Evolutionary conservation across 129 eudicot species (phyloP), one percentile per base, ranked within the genome.

Genomic region (Artemisia annua): DNA sequence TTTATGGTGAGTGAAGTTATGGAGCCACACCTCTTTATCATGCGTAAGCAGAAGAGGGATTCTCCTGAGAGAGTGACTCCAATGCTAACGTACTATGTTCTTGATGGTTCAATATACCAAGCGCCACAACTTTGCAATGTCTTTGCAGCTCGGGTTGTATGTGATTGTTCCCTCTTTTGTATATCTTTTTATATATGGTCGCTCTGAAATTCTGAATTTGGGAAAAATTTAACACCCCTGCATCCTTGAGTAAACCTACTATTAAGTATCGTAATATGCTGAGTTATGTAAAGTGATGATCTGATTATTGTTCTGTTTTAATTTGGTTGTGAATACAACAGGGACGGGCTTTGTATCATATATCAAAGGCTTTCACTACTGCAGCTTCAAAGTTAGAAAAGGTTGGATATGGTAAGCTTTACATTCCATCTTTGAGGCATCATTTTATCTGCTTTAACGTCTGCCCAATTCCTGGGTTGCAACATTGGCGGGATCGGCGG

Each of bases 41-140:
- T 93, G 50, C 96, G 92, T 52, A 93, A 93, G 81, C 97, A 89
- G 19, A 76, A 76, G 67, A 76, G 80, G 68, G 97, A 90, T 66
- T 77, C 86, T 43, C 98, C 97, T 30, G 98, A 94, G 79, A 94
- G 90, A 60, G 96, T 88, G 56, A 90, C 89, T 2, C 96, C 97
- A 43, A 90, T 89, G 97, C 85, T 89, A 30, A 93, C 98, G 1
- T 93, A 93, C 69, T 93, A 93, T 50, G 75, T 93, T 53, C 84
- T 94, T 74, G 97, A 94, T 87, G 98, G 98, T 44, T 94, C 98
- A 44, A 88, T 94, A 58, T 94, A 94, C 77, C 98, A 94, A 79
- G 98, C 93, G 2, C 98, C 98, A 11, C 98, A 94, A 80, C 97
- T 94, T 65, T 90, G 88, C 83, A 94, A 86, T 75, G 97, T 94